Conservation (phyloP, 176 grass and related monocot species). For the Aegilops longissima region DNA sequence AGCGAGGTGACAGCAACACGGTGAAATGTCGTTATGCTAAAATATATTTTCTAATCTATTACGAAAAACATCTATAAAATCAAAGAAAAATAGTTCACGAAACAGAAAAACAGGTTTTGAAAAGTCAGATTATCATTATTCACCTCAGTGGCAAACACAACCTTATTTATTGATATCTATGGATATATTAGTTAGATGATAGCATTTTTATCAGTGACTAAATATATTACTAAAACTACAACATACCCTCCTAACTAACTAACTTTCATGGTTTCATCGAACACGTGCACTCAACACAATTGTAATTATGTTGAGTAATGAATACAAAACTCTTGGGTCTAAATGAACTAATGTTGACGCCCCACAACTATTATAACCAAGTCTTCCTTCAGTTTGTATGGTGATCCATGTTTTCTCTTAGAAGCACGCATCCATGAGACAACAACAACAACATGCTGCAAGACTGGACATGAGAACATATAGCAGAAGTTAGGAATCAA, state of each 20-base stretch:
- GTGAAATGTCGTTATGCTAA: neutral
- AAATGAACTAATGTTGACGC: neutral
- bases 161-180: neutral
- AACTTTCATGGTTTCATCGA: neutral
- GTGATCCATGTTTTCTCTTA: neutral
- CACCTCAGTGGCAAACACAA: neutral
- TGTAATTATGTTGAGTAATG: neutral
- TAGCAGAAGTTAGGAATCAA: neutral
- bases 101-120: neutral
- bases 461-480: neutral
- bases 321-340: neutral
- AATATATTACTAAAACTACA: neutral
- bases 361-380: neutral
- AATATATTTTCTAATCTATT: neutral
- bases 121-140: neutral
- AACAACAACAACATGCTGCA: constrained; percentile 47
- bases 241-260: neutral
- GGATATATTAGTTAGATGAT: neutral
- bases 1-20: neutral
- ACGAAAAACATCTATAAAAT: neutral
- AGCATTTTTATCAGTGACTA: neutral
- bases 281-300: neutral
- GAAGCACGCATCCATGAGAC: constrained; percentile 52
- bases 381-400: neutral
- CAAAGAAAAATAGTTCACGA: neutral